phyloP scores from a whole-genome alignment of 176 grass and related monocot genomes.

The Juncus effusus region DNA sequence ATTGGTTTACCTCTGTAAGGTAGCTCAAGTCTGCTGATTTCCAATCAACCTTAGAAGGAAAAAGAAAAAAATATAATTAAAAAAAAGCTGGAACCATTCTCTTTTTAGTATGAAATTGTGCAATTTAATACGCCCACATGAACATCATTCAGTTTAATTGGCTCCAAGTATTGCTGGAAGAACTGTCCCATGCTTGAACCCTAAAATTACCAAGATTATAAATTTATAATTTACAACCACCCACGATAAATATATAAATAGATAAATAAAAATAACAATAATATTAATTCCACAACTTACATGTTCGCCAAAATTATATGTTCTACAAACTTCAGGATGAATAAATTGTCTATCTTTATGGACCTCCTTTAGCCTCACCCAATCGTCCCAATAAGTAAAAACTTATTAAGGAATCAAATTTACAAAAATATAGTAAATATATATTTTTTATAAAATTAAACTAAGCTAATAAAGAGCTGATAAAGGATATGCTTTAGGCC shows the following conservation, averaged over 20 bases:
- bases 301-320: slow-evolving; percentile 99
- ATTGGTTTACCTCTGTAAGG: slow-evolving; percentile 67
- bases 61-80: slow-evolving; percentile 21
- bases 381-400: slow-evolving; percentile 99
- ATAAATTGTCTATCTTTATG: slow-evolving; percentile 84
- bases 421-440: no score
- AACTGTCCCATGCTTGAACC: slow-evolving; percentile 96
- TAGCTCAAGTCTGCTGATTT: slow-evolving; percentile 78
- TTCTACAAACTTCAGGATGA: slow-evolving; percentile 90
- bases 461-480: slow-evolving; percentile 23
- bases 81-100: slow-evolving; percentile 25
- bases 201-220: slow-evolving; percentile 38
- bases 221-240: slow-evolving; percentile 13
- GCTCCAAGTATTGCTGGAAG: slow-evolving; percentile 71
- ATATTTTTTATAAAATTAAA: slow-evolving; percentile 12
- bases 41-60: slow-evolving; percentile 75
- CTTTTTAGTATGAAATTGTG: neutral
- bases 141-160: slow-evolving; percentile 90
- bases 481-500: slow-evolving; percentile 99
- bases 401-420: slow-evolving; percentile 67
- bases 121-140: slow-evolving; percentile 43
- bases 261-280: no score
- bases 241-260: no score
- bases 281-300: slow-evolving; percentile 31
- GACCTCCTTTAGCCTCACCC: slow-evolving; percentile 92